Evolutionary conservation across 2,329 filamentous ascomycete genomes (phyloP).

Genomic region (Eurotiales sp.): DNA sequence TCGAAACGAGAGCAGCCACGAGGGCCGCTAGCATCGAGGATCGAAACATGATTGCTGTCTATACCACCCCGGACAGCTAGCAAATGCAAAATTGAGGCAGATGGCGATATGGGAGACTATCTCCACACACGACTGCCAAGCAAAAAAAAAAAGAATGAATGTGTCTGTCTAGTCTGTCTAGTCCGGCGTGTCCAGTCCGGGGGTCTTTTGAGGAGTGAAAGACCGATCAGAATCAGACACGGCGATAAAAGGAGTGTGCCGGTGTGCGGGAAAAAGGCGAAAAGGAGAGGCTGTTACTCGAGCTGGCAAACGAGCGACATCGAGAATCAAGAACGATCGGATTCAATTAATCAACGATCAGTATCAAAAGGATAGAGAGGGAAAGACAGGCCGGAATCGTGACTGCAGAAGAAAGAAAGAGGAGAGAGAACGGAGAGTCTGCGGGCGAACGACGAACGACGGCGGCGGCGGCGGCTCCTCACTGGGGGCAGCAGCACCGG

Average conservation of each 20-base stretch:
- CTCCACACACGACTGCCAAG: neutral
- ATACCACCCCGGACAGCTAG: too few species aligned
- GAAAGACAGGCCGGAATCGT: neutral
- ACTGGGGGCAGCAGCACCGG: too few species aligned
- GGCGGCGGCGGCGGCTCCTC: neutral
- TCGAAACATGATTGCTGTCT: slow-evolving; percentile 9
- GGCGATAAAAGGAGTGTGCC: slow-evolving; percentile 2
- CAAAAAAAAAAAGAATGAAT: neutral
- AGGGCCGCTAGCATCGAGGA: slow-evolving; percentile 7
- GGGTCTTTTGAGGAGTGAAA: too few species aligned
- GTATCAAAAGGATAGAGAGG: neutral
- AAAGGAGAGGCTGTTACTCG: slow-evolving; percentile 3
- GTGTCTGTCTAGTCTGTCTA: too few species aligned
- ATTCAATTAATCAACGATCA: too few species aligned
- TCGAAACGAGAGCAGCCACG: slow-evolving; percentile 22
- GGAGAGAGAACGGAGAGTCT: neutral
- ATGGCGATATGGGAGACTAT: neutral
- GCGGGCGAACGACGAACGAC: neutral
- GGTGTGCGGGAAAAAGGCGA: neutral
- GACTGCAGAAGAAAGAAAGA: neutral
- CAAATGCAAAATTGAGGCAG: neutral
- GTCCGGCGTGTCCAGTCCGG: too few species aligned
- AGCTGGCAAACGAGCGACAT: slow-evolving; percentile 5
- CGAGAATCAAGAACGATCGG: neutral
- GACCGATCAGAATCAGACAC: neutral